A percentile compares a stretch with the other conserved stretches of the same genome.
Evolutionary conservation across 441 rosid genomes (phyloP).

Genomic region (Hura crepitans): DNA sequence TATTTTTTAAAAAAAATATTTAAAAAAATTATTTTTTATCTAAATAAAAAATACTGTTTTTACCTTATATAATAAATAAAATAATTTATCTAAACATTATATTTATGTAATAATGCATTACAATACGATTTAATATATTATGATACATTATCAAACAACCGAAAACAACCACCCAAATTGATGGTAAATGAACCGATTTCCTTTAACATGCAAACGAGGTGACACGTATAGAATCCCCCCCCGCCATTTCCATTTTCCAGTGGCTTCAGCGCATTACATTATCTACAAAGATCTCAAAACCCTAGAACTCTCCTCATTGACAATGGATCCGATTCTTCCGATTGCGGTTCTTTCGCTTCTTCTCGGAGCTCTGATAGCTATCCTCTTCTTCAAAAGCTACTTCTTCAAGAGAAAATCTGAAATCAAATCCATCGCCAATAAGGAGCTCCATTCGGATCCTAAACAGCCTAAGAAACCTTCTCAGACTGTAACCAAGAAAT

Average conservation of each 20-base stretch:
- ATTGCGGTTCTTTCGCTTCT: too few relatives aligned
- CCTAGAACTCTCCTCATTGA: slow-evolving; percentile 8
- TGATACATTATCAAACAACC: too few relatives aligned
- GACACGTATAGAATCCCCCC: too few relatives aligned
- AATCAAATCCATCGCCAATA: slow-evolving; percentile 54
- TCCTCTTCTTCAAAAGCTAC: slow-evolving; percentile 70
- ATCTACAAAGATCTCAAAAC: slow-evolving; percentile 4
- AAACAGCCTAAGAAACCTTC: slow-evolving; percentile 50
- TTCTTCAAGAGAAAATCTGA: slow-evolving; percentile 73
- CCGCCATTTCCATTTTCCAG: not conserved
- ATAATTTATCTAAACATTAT: too few relatives aligned
- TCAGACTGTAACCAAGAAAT: slow-evolving; percentile 43
- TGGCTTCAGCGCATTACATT: not conserved
- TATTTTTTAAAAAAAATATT: too few relatives aligned
- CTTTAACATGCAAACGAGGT: not conserved
- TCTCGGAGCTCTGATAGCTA: slow-evolving; percentile 61
- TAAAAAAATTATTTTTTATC: too few relatives aligned
- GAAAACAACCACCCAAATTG: too few relatives aligned
- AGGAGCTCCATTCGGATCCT: slow-evolving; percentile 56
- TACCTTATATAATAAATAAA: too few relatives aligned
- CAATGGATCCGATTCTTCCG: too few relatives aligned
- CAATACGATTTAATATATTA: too few relatives aligned
- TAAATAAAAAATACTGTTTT: too few relatives aligned
- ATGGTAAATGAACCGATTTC: not conserved
- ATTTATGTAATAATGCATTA: too few relatives aligned